Base-by-base conservation (phyloP, 768 basidiomycete genomes). In the Leccinum uliginosum region DNA sequence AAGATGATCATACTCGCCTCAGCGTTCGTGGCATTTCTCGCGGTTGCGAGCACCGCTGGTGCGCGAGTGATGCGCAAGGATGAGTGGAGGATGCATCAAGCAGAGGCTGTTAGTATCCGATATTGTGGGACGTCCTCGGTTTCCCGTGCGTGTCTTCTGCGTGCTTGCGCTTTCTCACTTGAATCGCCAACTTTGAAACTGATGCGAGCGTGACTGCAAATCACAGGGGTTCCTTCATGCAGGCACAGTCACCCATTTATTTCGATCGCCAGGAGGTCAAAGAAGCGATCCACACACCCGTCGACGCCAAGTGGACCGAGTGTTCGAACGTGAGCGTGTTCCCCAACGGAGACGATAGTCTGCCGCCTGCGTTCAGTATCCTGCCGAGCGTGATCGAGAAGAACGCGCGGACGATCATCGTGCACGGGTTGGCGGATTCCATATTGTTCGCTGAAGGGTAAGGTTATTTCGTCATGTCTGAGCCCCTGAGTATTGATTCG, bases 121-220 rank as follows among this genome's bases (percentile, higher is more conserved):
- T 87, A 43, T 73, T 86, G 11, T 90, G 86, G 87, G 88, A 90
- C 58, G 87, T 89, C 6, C 83, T 90, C 30, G 88, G 87, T n/a
- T 89, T 87, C 78, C 87, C 88, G 83, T 87, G 62, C 30, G 82
- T 67, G 34, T 35, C 34, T 3, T 14, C 34, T 35, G 34, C 34
- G 7, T 35, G 15, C 34, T 35, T 35, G 34, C 15, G 34, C 34
- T 35, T 17, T 35, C 34, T 17, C 15, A 34, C 14, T 5, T 5
- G 12, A 15, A 34, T 15, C 34, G 14, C 11, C 14, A 32, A 34
- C 6, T 34, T 15, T 34, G 32, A 7, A 34, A 1, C 32, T 34
- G 2, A 34, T 15, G 15, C 34, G 34, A 35, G 3, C 34, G 32
- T 34, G 14, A 34, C 32, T 34, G 32, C 1, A 14, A 34, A 35